Percentiles rank a stretch among this genome's conserved stretches.
Conservation (phyloP, 345 rosid species). For the Boechera stricta region DNA sequence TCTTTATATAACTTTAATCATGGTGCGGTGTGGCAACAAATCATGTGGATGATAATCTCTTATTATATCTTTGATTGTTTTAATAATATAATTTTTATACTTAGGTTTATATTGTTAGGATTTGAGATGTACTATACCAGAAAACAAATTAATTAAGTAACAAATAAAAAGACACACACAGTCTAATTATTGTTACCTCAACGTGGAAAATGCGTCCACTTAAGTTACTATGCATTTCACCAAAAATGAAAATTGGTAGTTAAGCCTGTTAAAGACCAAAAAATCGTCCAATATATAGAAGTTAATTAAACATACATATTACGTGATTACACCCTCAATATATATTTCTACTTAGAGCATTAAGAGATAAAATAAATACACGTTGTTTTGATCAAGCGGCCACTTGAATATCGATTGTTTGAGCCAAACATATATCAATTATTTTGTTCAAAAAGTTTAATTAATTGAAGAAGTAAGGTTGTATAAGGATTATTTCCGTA, state of each 20-base stretch:
- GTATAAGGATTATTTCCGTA: not conserved
- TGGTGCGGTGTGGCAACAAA: constrained; percentile 45
- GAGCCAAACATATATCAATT: constrained; percentile 15
- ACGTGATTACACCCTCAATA: no score
- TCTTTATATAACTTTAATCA: constrained; percentile 46
- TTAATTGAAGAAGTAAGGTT: constrained; percentile 20
- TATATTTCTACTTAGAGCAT: no score
- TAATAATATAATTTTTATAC: not conserved
- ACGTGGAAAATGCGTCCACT: no score
- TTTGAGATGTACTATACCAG: not conserved
- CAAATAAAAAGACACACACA: not conserved
- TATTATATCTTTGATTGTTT: not conserved
- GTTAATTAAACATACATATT: no score
- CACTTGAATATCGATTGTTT: not conserved
- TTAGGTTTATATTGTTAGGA: not conserved
- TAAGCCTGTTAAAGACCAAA: no score
- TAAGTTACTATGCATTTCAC: not conserved
- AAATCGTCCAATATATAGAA: no score
- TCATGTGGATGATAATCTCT: constrained; percentile 41
- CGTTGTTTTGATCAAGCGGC: constrained; percentile 18
- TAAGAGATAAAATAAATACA: not conserved
- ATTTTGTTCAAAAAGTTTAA: not conserved
- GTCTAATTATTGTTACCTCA: not conserved
- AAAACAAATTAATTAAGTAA: not conserved
- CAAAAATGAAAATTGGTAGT: no score